Evolutionary conservation across 768 basidiomycete genomes (phyloP).

Genomic region (Rhodotorula taiwanensis): DNA sequence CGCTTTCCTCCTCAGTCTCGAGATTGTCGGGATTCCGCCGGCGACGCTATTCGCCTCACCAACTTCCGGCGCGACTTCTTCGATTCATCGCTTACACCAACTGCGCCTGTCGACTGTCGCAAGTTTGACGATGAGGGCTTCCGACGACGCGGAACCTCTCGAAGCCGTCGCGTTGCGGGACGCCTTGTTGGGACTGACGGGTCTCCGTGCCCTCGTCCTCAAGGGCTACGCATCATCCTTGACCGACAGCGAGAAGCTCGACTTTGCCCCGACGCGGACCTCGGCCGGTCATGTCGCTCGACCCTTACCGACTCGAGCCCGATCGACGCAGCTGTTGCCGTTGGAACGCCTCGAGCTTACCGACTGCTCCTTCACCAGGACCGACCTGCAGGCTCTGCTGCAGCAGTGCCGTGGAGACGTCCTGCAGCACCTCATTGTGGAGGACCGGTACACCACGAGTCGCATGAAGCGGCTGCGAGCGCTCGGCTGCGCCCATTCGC

Average conservation of each 20-base stretch:
- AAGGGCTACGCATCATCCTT: slow-evolving; percentile 4
- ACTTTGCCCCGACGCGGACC: slow-evolving; percentile 17
- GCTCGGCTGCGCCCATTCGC: not conserved
- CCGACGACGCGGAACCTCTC: not conserved
- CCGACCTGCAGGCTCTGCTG: slow-evolving; percentile 8
- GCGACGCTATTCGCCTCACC: slow-evolving; percentile 11
- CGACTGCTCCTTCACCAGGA: slow-evolving; percentile 5
- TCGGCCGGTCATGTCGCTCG: slow-evolving; percentile 1
- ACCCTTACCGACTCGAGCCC: slow-evolving; percentile 9
- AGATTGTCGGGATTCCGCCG: slow-evolving; percentile 16
- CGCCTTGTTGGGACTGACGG: slow-evolving; percentile 20
- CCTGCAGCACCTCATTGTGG: slow-evolving; percentile 1
- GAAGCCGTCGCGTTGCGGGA: slow-evolving; percentile 6
- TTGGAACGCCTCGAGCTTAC: slow-evolving; percentile 4
- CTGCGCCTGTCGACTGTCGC: slow-evolving; percentile 25
- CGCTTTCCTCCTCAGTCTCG: slow-evolving; percentile 18
- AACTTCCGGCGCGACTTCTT: not conserved
- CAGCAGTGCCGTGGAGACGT: not conserved
- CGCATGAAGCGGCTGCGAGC: not conserved
- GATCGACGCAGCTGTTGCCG: slow-evolving; percentile 4
- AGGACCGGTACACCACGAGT: not conserved
- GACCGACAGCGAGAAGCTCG: not conserved
- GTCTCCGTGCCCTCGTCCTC: slow-evolving; percentile 8
- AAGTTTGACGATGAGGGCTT: not conserved
- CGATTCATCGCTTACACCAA: slow-evolving; percentile 24